Conservation (phyloP, 495 filamentous ascomycete genomes). For the Talaromyces trachyspermus region DNA sequence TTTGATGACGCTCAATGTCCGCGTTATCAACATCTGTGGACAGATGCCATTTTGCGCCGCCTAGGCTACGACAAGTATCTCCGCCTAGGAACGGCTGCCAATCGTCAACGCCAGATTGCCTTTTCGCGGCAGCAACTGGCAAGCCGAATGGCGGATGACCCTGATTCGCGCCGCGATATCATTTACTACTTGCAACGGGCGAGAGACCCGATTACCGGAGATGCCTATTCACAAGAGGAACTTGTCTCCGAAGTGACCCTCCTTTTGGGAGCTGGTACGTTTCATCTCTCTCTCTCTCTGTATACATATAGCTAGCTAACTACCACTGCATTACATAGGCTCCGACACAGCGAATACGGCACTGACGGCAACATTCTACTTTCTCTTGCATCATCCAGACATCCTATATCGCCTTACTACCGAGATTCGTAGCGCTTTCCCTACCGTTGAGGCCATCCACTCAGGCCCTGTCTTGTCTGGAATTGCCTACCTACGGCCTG, state of each 20-base stretch:
- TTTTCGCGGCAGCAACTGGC: not conserved
- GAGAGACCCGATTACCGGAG: not conserved
- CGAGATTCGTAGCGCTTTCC: conserved; percentile 47
- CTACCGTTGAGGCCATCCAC: conserved; percentile 21
- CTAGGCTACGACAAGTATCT: not conserved
- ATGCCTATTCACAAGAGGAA: not conserved
- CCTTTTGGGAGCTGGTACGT: not conserved
- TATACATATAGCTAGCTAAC: not conserved
- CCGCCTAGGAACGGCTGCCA: too few species aligned
- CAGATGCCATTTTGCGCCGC: not conserved
- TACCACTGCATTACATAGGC: conserved; percentile 16
- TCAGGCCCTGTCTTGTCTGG: conserved; percentile 34
- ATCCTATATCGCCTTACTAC: conserved; percentile 34
- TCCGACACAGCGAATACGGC: conserved; percentile 54
- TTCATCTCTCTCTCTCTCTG: not conserved
- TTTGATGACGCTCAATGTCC: not conserved
- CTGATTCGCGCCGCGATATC: not conserved
- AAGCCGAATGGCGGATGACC: not conserved
- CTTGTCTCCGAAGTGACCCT: not conserved
- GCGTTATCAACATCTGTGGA: not conserved
- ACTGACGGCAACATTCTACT: conserved; percentile 54
- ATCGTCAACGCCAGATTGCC: not conserved
- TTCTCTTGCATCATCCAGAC: conserved; percentile 44
- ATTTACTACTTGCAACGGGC: not conserved
- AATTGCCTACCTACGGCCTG: conserved; percentile 49